Percentiles rank a stretch among this genome's conserved stretches.
phyloP scores from a whole-genome alignment of 2,329 filamentous ascomycete genomes.

The Cladophialophora exuberans region DNA sequence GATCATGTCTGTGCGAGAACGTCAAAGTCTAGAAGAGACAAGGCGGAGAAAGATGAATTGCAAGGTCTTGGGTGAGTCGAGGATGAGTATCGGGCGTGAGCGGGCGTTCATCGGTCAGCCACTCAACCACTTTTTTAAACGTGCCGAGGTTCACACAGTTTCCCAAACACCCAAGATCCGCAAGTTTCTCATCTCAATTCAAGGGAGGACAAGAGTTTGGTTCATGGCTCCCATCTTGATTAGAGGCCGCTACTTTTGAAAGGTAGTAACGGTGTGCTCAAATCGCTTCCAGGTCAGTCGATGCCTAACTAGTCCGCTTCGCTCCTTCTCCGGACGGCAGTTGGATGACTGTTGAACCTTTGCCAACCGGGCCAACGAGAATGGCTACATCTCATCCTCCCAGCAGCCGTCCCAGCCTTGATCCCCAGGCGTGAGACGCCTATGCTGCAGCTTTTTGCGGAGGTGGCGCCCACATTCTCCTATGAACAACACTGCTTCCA shows the following conservation, averaged over 20 bases:
- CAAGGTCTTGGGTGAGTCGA: background rate
- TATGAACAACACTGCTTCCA: slow-evolving; percentile 1
- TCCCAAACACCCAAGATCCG: too few relatives aligned
- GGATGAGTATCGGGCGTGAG: background rate
- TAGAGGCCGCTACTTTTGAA: background rate
- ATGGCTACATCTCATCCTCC: background rate
- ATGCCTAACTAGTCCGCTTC: background rate
- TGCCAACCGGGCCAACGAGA: slow-evolving; percentile 2
- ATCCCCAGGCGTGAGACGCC: slow-evolving; percentile 3
- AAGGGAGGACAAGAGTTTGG: too few relatives aligned
- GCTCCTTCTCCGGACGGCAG: slow-evolving; percentile 17
- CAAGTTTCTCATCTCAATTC: background rate
- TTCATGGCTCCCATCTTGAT: too few relatives aligned
- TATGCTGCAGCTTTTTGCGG: slow-evolving; percentile 14
- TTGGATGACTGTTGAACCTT: slow-evolving; percentile 1
- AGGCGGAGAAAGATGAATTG: background rate
- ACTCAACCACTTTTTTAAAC: too few relatives aligned
- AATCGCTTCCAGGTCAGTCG: background rate
- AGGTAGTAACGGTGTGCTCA: background rate
- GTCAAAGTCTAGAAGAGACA: background rate
- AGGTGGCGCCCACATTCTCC: slow-evolving; percentile 15
- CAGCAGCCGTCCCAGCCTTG: background rate
- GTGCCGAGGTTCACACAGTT: slow-evolving; percentile 10
- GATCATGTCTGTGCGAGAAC: slow-evolving; percentile 10
- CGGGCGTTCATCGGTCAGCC: too few relatives aligned